These are phyloP conservation scores for Neonectria coccinea DNA, from an alignment of 2,329 filamentous ascomycete genomes.

Conservation along the genomic window DNA sequence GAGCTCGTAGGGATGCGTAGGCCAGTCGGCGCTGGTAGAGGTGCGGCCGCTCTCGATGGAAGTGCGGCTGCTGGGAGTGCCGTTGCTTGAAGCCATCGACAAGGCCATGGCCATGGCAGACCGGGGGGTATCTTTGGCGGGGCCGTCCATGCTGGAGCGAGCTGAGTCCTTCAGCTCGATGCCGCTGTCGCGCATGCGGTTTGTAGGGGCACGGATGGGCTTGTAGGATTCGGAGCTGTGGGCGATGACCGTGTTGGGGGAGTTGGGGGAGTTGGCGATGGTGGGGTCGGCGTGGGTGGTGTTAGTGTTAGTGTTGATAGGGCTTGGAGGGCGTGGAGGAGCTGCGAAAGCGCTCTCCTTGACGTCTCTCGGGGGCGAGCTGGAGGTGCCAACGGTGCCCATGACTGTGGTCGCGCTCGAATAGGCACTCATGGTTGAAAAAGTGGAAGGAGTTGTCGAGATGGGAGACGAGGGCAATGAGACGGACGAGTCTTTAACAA, in stretches of 20 bases:
- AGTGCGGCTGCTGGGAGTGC: conserved; percentile 40
- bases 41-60: conserved; percentile 54
- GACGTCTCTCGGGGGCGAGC: conserved; percentile 14
- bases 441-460: conserved; percentile 27
- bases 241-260: conserved; percentile 4
- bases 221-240: conserved; percentile 30
- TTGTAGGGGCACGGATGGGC: conserved; percentile 22
- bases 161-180: conserved; percentile 48
- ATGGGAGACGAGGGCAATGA: conserved; percentile 32
- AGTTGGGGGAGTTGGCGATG: conserved; percentile 6
- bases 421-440: conserved; percentile 30
- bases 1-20: conserved; percentile 54
- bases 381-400: conserved; percentile 1
- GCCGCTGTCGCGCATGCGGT: conserved; percentile 49
- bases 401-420: conserved; percentile 16
- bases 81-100: conserved; percentile 8
- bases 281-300: conserved; percentile 10
- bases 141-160: conserved; percentile 48
- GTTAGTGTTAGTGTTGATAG: conserved; percentile 6
- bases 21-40: conserved; percentile 53
- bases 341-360: neutral
- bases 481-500: conserved; percentile 35
- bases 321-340: neutral
- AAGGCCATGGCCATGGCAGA: conserved; percentile 27
- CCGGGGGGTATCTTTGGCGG: conserved; percentile 1